These are phyloP conservation scores for Scortechinia acanthostroma DNA, from an alignment of 2,329 filamentous ascomycete species.

Conservation along the genomic window DNA sequence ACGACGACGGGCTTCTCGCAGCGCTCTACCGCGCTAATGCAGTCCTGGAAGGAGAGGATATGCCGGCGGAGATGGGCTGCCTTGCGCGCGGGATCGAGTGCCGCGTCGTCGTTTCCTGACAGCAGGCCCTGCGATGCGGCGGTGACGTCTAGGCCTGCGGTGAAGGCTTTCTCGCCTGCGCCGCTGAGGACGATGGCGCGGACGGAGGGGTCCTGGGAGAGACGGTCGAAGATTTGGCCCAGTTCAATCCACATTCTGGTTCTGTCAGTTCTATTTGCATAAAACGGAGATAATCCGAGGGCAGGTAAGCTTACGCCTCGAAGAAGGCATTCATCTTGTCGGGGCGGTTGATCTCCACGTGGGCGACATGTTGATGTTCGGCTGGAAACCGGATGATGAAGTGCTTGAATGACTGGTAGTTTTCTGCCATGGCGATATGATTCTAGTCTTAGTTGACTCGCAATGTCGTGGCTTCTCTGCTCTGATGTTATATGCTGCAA, in stretches of 20 bases:
- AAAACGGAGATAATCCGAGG: not conserved
- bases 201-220: slow-evolving; percentile 67
- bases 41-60: slow-evolving; percentile 74
- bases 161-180: slow-evolving; percentile 78
- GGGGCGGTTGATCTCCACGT: slow-evolving; percentile 1
- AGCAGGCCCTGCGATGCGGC: slow-evolving; percentile 46
- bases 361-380: not conserved
- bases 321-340: slow-evolving; percentile 3
- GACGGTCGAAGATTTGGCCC: slow-evolving; percentile 60
- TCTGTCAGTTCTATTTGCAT: too few species aligned
- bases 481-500: too few species aligned
- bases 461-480: too few species aligned
- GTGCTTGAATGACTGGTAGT: not conserved
- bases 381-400: not conserved
- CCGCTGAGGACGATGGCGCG: slow-evolving; percentile 75
- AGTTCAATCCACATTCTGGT: slow-evolving; percentile 83
- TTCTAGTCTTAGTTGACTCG: too few species aligned
- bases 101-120: slow-evolving; percentile 19
- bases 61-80: slow-evolving; percentile 57
- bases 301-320: not conserved
- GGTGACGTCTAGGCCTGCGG: slow-evolving; percentile 76
- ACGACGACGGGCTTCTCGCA: slow-evolving; percentile 90
- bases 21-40: slow-evolving; percentile 68
- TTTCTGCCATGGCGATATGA: not conserved
- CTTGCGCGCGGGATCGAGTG: slow-evolving; percentile 54